phyloP scores from a whole-genome alignment of 257 asterid species.

The Perilla frutescens region DNA sequence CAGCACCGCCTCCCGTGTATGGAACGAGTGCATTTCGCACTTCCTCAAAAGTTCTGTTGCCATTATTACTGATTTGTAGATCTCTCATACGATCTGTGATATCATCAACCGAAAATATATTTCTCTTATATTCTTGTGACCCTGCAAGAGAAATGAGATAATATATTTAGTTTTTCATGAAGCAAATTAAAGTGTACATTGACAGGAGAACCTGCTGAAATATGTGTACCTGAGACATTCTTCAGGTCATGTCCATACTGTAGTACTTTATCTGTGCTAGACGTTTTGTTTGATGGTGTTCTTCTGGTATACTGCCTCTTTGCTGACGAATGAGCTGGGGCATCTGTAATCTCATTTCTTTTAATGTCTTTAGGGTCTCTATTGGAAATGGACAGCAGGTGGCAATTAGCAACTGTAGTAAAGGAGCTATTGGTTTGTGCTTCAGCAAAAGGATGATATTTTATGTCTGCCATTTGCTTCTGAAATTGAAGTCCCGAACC shows the following conservation, averaged over 20 bases:
- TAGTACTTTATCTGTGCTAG: slow-evolving; percentile 33
- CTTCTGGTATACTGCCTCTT: slow-evolving; percentile 42
- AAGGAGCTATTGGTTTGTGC: slow-evolving; percentile 36
- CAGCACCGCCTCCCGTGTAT: slow-evolving; percentile 54
- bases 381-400: slow-evolving; percentile 38
- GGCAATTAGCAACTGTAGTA: slow-evolving; percentile 38
- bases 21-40: slow-evolving; percentile 66
- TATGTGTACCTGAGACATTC: slow-evolving; percentile 55
- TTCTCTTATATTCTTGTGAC: slow-evolving; percentile 35
- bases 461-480: slow-evolving; percentile 43
- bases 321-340: slow-evolving; percentile 29
- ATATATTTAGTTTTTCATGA: slow-evolving; percentile 15
- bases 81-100: slow-evolving; percentile 44
- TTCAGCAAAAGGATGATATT: slow-evolving; percentile 37
- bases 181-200: slow-evolving; percentile 25
- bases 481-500: slow-evolving; percentile 37
- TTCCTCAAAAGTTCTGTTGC: slow-evolving; percentile 33
- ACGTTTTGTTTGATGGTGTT: slow-evolving; percentile 43
- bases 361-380: slow-evolving; percentile 27
- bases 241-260: slow-evolving; percentile 38
- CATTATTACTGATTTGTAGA: slow-evolving; percentile 46
- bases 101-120: slow-evolving; percentile 44
- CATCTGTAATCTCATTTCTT: slow-evolving; percentile 42
- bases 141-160: slow-evolving; percentile 52
- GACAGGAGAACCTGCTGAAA: slow-evolving; percentile 19